Evolutionary conservation across 1,139 yeast genomes (phyloP).

Genomic region (Lodderomyces jiufengensis): DNA sequence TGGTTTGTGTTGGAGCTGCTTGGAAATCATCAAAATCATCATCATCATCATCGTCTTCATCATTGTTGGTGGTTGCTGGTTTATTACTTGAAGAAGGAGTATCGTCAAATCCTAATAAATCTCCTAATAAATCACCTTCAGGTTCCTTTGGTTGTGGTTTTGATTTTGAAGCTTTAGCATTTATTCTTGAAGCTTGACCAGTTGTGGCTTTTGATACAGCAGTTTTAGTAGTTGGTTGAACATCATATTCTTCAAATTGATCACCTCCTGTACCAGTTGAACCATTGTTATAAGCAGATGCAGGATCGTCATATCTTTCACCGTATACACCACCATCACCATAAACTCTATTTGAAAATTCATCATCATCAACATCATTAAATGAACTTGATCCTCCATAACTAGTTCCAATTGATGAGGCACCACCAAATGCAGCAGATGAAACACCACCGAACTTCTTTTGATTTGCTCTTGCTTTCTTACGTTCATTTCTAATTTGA

Average conservation of each 20-base stretch:
- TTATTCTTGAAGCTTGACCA: conserved; percentile 34
- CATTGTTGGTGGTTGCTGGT: background rate
- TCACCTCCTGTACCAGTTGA: conserved; percentile 39
- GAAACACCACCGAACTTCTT: conserved; percentile 77
- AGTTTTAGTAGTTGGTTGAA: conserved; percentile 24
- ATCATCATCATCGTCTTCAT: conserved; percentile 54
- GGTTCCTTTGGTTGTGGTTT: conserved; percentile 15
- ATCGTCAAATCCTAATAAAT: conserved; percentile 52
- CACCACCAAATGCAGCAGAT: conserved; percentile 48
- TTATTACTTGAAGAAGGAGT: conserved; percentile 12
- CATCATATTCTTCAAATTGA: conserved; percentile 72
- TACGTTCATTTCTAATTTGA: conserved; percentile 77
- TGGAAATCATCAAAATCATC: conserved; percentile 96
- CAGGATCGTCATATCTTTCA: conserved; percentile 59
- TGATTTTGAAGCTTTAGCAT: conserved; percentile 23
- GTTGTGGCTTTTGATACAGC: conserved; percentile 38
- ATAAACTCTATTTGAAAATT: conserved; percentile 54
- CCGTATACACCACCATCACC: conserved; percentile 85
- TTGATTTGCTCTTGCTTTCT: conserved; percentile 79
- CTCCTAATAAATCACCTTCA: conserved; percentile 47
- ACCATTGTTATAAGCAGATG: conserved; percentile 40
- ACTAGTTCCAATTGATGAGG: conserved; percentile 31
- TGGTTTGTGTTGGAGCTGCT: conserved; percentile 52
- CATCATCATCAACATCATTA: conserved; percentile 37
- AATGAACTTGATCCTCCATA: conserved; percentile 20